These are phyloP conservation scores for Holtermannia corniformis DNA, from an alignment of 768 basidiomycete genomes.

Conservation along the genomic window DNA sequence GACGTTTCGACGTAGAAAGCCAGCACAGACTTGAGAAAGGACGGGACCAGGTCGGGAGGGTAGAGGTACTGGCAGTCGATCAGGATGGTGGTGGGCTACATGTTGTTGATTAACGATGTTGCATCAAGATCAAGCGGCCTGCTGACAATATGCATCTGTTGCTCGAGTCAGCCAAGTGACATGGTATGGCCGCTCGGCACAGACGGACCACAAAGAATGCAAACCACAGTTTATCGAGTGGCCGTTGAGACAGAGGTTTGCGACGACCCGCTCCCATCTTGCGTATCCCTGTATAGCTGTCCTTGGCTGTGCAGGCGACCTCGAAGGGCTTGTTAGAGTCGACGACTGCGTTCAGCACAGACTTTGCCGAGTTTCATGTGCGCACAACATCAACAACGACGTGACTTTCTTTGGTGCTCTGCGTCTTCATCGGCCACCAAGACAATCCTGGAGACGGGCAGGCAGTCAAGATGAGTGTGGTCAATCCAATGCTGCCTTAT, in stretches of 20 bases:
- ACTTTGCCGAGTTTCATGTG: no score
- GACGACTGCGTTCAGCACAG: no score
- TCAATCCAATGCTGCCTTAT: not conserved
- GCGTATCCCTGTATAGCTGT: no score
- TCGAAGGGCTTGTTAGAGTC: no score
- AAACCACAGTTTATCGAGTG: slow-evolving; percentile 50
- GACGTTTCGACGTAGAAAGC: slow-evolving; percentile 52
- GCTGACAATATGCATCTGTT: slow-evolving; percentile 52
- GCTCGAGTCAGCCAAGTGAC: not conserved
- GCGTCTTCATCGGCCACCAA: no score
- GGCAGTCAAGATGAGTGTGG: not conserved
- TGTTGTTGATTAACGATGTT: not conserved
- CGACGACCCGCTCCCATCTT: no score
- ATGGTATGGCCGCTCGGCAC: not conserved
- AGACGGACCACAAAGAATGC: slow-evolving; percentile 55
- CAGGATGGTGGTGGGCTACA: slow-evolving; percentile 52
- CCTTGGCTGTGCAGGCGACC: no score
- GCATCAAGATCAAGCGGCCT: not conserved
- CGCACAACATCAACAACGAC: no score
- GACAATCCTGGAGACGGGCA: no score
- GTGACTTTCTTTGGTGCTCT: no score
- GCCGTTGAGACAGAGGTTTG: slow-evolving; percentile 8
- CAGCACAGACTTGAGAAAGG: slow-evolving; percentile 45
- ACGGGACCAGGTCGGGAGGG: slow-evolving; percentile 47
- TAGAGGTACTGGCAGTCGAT: slow-evolving; percentile 61